Percentiles rank a stretch among this genome's conserved stretches.
phyloP scores from a whole-genome alignment of 495 filamentous ascomycete genomes.

The Podospora appendiculata region DNA sequence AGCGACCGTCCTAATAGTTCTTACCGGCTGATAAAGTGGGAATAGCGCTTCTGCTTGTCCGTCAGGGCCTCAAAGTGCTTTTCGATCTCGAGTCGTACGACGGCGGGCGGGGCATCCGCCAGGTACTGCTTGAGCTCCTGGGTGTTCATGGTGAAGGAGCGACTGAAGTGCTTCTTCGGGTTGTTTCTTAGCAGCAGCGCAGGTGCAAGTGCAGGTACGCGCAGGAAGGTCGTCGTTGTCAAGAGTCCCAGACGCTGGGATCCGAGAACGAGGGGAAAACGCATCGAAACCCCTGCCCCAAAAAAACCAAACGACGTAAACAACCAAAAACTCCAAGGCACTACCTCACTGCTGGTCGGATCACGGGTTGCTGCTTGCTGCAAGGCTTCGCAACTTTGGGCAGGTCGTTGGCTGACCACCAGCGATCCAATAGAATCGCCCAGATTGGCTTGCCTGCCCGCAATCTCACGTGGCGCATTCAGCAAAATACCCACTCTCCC shows the following conservation, averaged over 20 bases:
- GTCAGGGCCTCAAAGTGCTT: slow-evolving; percentile 80
- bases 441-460: no score
- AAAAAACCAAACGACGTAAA: slow-evolving; percentile 1
- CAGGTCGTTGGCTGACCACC: no score
- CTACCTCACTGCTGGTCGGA: no score
- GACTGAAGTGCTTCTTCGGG: neutral
- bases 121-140: slow-evolving; percentile 63
- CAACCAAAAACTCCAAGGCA: no score
- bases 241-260: slow-evolving; percentile 9
- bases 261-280: slow-evolving; percentile 11
- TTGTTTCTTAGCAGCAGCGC: no score
- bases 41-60: slow-evolving; percentile 76
- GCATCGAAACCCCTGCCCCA: slow-evolving; percentile 12
- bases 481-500: no score
- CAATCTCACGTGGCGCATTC: no score
- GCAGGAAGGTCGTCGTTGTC: neutral
- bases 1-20: slow-evolving; percentile 1
- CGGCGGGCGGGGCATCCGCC: slow-evolving; percentile 80
- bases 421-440: no score
- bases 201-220: neutral
- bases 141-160: slow-evolving; percentile 32
- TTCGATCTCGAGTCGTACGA: slow-evolving; percentile 80
- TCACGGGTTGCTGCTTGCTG: no score
- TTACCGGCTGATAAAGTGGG: slow-evolving; percentile 84
- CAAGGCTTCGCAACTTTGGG: no score